Conservation (phyloP, 768 basidiomycete species). For the Flagelloscypha sp. region DNA sequence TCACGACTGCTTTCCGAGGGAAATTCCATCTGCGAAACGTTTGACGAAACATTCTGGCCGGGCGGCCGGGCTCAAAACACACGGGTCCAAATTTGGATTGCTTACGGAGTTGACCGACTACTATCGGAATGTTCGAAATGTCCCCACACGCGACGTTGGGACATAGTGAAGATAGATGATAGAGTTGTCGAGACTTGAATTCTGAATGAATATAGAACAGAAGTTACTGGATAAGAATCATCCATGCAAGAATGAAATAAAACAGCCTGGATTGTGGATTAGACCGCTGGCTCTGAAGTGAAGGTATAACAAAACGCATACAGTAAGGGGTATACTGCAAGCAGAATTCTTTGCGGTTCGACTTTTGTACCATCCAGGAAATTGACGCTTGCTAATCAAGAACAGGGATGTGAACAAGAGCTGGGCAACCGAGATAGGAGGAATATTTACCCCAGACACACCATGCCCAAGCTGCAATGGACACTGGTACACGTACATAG, state of each 20-base stretch:
- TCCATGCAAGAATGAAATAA: constrained; percentile 93
- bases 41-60: too few species aligned
- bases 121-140: too few species aligned
- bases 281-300: constrained; percentile 7
- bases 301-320: constrained; percentile 29
- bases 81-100: too few species aligned
- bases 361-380: constrained; percentile 95
- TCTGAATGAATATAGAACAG: too few species aligned
- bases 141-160: too few species aligned
- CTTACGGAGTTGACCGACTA: too few species aligned
- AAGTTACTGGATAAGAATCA: constrained; percentile 86
- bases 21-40: too few species aligned
- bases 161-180: too few species aligned
- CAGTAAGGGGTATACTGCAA: constrained; percentile 96
- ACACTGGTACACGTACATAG: constrained; percentile 81
- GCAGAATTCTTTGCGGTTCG: constrained; percentile 78
- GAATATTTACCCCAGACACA: constrained; percentile 84
- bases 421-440: neutral
- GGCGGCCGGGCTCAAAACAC: too few species aligned
- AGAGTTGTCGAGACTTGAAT: too few species aligned
- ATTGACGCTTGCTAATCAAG: constrained; percentile 72
- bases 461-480: constrained; percentile 88
- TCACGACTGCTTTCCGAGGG: too few species aligned
- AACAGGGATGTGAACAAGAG: constrained; percentile 3
- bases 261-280: constrained; percentile 49